phyloP scores from a whole-genome alignment of 768 basidiomycete genomes.

The Boletus subcaerulescens region DNA sequence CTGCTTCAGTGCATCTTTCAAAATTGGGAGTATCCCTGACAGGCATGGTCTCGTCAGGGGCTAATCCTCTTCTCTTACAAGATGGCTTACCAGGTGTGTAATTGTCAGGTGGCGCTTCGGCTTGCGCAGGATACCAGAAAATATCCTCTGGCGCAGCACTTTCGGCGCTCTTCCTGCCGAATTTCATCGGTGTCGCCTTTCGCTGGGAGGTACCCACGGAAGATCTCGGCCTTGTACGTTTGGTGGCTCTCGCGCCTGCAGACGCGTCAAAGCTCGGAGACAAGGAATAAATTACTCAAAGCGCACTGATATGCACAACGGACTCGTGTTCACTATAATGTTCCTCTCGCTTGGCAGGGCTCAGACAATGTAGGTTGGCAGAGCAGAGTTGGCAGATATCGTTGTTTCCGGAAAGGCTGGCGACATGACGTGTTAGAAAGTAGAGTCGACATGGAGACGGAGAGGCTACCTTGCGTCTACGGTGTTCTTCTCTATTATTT shows the following conservation, averaged over 20 bases:
- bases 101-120: slow-evolving; percentile 47
- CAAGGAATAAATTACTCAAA: background rate
- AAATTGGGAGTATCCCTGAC: slow-evolving; percentile 61
- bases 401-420: slow-evolving; percentile 17
- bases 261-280: background rate
- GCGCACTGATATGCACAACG: slow-evolving; percentile 15
- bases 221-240: slow-evolving; percentile 15
- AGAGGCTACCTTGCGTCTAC: slow-evolving; percentile 11
- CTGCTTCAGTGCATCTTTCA: slow-evolving; percentile 53
- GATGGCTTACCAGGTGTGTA: slow-evolving; percentile 64
- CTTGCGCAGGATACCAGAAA: slow-evolving; percentile 63
- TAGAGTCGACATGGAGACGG: background rate
- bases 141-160: slow-evolving; percentile 35
- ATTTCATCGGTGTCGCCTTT: slow-evolving; percentile 2
- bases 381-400: slow-evolving; percentile 53
- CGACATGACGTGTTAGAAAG: background rate
- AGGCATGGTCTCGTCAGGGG: slow-evolving; percentile 7
- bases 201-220: background rate
- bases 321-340: slow-evolving; percentile 57
- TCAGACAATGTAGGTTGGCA: slow-evolving; percentile 37
- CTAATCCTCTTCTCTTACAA: slow-evolving; percentile 1
- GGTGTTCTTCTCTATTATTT: slow-evolving; percentile 16
- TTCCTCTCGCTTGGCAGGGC: slow-evolving; percentile 37
- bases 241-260: slow-evolving; percentile 9
- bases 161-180: slow-evolving; percentile 9